Percentiles rank a stretch among this genome's conserved stretches.
phyloP scores from a whole-genome alignment of 108 stramenopile genomes.

The Nitzschia palea region DNA sequence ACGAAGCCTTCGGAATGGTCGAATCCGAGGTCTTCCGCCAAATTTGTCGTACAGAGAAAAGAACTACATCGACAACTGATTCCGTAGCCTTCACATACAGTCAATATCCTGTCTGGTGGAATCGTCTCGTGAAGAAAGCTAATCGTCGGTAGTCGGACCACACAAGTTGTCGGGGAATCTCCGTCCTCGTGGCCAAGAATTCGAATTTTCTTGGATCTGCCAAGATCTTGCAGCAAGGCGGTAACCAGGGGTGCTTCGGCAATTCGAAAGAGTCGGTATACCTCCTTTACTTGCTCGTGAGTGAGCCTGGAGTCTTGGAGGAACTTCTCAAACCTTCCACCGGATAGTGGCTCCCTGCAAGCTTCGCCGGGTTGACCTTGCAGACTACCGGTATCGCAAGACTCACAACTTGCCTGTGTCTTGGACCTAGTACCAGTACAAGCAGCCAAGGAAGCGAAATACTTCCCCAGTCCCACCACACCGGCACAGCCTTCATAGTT shows the following conservation, averaged over 20 bases:
- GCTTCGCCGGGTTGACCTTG: too few species aligned
- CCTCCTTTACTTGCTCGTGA: background rate
- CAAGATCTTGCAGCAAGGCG: slow-evolving; percentile 13
- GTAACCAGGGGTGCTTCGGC: slow-evolving; percentile 26
- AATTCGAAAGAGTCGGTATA: slow-evolving; percentile 15
- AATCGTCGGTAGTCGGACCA: slow-evolving; percentile 58
- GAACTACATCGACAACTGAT: slow-evolving; percentile 61
- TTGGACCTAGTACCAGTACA: too few species aligned
- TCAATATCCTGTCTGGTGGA: slow-evolving; percentile 45
- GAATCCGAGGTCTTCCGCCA: slow-evolving; percentile 35
- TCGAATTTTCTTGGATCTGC: slow-evolving; percentile 3
- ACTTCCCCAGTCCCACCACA: slow-evolving; percentile 52
- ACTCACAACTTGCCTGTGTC: too few species aligned
- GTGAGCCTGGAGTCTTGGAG: too few species aligned
- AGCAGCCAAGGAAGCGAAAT: slow-evolving; percentile 36
- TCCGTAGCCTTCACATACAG: slow-evolving; percentile 42
- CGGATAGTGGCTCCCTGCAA: too few species aligned
- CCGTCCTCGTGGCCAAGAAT: background rate
- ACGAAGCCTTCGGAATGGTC: slow-evolving; percentile 48
- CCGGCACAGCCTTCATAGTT: slow-evolving; percentile 87
- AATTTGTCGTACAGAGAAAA: slow-evolving; percentile 59
- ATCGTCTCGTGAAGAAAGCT: slow-evolving; percentile 56
- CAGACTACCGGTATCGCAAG: too few species aligned
- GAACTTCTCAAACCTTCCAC: too few species aligned
- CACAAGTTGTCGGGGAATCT: background rate